phyloP scores from a whole-genome alignment of 805 yeast genomes.

The Diddensiella caesifluorescens region DNA sequence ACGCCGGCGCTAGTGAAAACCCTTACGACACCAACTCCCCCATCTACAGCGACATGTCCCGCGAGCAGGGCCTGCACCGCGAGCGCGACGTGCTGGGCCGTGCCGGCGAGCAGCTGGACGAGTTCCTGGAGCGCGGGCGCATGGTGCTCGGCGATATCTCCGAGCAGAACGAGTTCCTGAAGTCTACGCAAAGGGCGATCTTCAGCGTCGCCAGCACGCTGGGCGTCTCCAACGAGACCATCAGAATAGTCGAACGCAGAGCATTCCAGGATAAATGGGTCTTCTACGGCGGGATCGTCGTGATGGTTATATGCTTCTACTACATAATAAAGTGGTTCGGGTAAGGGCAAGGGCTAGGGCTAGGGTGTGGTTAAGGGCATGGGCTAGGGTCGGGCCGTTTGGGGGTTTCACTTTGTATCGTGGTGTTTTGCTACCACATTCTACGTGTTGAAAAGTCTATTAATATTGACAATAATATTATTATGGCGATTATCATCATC shows the following conservation, averaged over 20 bases:
- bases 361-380: too few species aligned
- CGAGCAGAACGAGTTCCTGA: constrained; percentile 72
- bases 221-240: constrained; percentile 83
- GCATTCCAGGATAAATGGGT: constrained; percentile 83
- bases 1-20: constrained; percentile 25
- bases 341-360: too few species aligned
- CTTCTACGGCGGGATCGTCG: constrained; percentile 67
- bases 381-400: too few species aligned
- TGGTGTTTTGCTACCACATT: too few species aligned
- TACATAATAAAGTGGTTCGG: constrained; percentile 56
- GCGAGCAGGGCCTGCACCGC: constrained; percentile 60
- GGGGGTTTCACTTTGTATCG: too few species aligned
- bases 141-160: constrained; percentile 78
- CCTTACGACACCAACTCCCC: constrained; percentile 23
- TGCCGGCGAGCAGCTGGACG: constrained; percentile 80
- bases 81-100: constrained; percentile 56
- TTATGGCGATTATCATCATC: too few species aligned
- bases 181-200: constrained; percentile 56
- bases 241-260: constrained; percentile 69
- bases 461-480: too few species aligned
- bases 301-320: constrained; percentile 63
- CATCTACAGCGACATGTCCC: constrained; percentile 21
- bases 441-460: too few species aligned
- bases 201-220: constrained; percentile 67
- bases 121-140: constrained; percentile 84